These are phyloP conservation scores for Furcasterigmium sp. DNA, from an alignment of 2,329 filamentous ascomycete genomes.

Conservation along the genomic window DNA sequence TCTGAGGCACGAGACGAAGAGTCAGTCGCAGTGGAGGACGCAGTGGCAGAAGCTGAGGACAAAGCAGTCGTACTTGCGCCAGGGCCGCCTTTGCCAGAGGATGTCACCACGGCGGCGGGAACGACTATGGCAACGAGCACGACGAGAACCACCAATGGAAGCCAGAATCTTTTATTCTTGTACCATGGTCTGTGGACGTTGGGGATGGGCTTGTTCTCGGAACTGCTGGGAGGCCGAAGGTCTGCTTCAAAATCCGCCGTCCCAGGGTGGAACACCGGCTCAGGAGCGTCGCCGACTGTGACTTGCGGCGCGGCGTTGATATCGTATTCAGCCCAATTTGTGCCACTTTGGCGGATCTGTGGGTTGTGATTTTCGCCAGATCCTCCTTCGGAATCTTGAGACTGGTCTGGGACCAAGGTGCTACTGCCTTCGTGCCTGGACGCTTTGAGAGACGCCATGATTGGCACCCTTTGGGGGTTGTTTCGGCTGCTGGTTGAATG, in stretches of 20 bases:
- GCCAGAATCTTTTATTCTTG: background rate
- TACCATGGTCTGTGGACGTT: background rate
- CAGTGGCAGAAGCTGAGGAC: background rate
- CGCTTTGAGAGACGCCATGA: no score
- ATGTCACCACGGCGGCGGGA: slow-evolving; percentile 22
- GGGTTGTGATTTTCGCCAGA: background rate
- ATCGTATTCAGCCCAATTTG: slow-evolving; percentile 5
- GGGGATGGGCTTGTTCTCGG: background rate
- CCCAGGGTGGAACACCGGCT: slow-evolving; percentile 4
- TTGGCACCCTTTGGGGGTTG: no score
- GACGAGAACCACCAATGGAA: slow-evolving; percentile 11
- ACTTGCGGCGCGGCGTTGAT: slow-evolving; percentile 8
- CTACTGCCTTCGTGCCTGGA: background rate
- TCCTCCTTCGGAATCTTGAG: background rate
- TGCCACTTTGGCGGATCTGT: background rate
- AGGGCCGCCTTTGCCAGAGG: slow-evolving; percentile 16
- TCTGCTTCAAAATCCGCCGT: slow-evolving; percentile 1
- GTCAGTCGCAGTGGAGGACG: background rate
- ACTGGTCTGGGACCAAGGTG: background rate
- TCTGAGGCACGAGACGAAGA: background rate
- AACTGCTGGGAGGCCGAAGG: background rate
- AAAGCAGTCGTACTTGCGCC: background rate
- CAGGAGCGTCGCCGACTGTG: slow-evolving; percentile 5
- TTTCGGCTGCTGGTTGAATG: no score
- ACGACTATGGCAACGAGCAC: slow-evolving; percentile 30